A percentile compares a stretch with the other conserved stretches of the same genome.
Conservation (phyloP, 768 basidiomycete species). For the Xerocomellus intermedius region DNA sequence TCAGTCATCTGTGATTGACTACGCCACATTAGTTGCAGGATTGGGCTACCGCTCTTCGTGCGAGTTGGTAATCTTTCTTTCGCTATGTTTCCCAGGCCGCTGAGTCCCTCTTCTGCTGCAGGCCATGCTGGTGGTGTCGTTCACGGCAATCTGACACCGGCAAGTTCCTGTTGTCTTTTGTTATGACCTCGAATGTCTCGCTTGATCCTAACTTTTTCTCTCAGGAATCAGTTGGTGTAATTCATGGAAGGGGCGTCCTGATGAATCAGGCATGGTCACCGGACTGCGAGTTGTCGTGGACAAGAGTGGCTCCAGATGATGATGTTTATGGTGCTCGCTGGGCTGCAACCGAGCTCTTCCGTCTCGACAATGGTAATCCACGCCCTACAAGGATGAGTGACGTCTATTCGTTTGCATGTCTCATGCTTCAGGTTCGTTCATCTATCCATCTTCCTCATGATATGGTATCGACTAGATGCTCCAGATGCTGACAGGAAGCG, state of each 20-base stretch:
- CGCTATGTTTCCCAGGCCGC: background rate
- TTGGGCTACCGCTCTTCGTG: constrained; percentile 6
- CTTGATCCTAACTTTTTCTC: background rate
- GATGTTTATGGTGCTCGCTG: constrained; percentile 8
- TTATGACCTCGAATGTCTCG: background rate
- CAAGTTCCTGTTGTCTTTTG: background rate
- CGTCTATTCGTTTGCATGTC: constrained; percentile 15
- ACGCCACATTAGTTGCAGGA: background rate
- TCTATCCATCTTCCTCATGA: background rate
- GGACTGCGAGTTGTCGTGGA: too few species aligned
- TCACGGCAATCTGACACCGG: constrained; percentile 11
- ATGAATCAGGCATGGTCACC: background rate
- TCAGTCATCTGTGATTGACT: background rate
- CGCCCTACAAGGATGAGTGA: constrained; percentile 13
- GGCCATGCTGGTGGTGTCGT: background rate
- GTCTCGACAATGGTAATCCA: background rate
- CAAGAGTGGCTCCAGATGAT: background rate
- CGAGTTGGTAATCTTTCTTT: background rate
- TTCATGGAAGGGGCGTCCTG: constrained; percentile 2
- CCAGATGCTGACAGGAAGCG: constrained; percentile 7
- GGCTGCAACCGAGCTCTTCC: constrained; percentile 13
- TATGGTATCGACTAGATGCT: background rate
- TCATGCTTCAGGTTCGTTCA: constrained; percentile 15
- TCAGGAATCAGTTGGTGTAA: constrained; percentile 4
- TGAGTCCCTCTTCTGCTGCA: background rate